Base-by-base conservation (phyloP, 1,284 basidiomycete species). In the Vanrija pseudolonga region DNA sequence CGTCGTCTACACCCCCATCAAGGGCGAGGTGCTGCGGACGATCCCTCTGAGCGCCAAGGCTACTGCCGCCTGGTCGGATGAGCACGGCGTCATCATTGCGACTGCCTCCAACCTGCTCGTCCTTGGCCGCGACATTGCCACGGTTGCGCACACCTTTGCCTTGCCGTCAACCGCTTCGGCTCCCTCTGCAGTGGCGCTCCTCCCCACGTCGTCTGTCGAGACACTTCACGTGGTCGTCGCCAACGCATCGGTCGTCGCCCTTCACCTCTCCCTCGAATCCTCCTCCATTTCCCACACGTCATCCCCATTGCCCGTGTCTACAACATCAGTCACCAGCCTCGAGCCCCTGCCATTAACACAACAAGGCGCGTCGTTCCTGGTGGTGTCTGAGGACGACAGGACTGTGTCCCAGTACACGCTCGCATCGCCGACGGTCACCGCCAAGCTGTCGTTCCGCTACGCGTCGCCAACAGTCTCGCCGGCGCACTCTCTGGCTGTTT, bases 311-410 rank as follows among this genome's bases (percentile, higher is more conserved):
- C 72, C 73, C 1, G 72, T 69, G 3, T 72, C 73, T 5, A 72
- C 74, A 2, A 65, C 73, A 3, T 63, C 68, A 3, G 64, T 76
- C 57, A 71, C 70, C 14, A 65, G 66, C 9, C 49, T 76, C 24
- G 49, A 63, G 6, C 62, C 73, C 14, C 49, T 76, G 9, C 66
- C 72, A n/a, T 47, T 61, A 37, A 52, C 64, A 24, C 53, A 64
- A 20, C 61, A 66, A 43, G 71, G 66, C 1, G 55, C 56, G 5
- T 72, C 68, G 7, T 88, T 91, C 71, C 75, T 87, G 41, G 87
- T 88, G 5, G 80, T 82, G 19, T 88, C 88, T 6, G 84, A 88
- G 64, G 82, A 81, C 26, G 89, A 91, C 73, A 83, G 89, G 19
- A 84, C 87, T 43, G 77, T 89, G n/a, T 86, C 70, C 5, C 72